phyloP scores from a whole-genome alignment of 2,329 filamentous ascomycete genomes.

The Venturia aucupariae region DNA sequence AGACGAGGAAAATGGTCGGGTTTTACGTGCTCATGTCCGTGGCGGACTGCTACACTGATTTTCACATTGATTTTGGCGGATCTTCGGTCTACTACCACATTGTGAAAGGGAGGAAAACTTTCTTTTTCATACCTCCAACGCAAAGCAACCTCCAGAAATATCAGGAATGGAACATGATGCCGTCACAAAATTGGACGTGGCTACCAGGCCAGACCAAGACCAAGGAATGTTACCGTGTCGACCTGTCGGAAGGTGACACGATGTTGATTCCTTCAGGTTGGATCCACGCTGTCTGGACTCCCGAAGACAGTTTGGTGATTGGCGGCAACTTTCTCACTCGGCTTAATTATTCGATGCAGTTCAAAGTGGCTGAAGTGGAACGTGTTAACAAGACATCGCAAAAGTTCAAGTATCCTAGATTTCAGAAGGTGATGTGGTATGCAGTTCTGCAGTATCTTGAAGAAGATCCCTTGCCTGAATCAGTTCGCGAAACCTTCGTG shows the following conservation, averaged over 20 bases:
- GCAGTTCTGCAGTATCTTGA: slow-evolving; percentile 54
- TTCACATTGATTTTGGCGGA: slow-evolving; percentile 63
- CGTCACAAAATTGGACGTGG: slow-evolving; percentile 57
- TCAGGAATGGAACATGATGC: slow-evolving; percentile 61
- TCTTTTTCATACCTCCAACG: slow-evolving; percentile 62
- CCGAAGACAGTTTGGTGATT: slow-evolving; percentile 59
- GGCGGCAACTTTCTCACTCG: slow-evolving; percentile 62
- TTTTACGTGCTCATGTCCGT: slow-evolving; percentile 65
- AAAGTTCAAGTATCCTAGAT: slow-evolving; percentile 59
- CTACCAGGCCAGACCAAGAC: slow-evolving; percentile 55
- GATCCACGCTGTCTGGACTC: slow-evolving; percentile 65
- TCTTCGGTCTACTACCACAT: slow-evolving; percentile 65
- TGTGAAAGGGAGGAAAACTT: slow-evolving; percentile 58
- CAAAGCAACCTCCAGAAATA: slow-evolving; percentile 61
- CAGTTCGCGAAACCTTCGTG: slow-evolving; percentile 46
- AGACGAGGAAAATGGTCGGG: slow-evolving; percentile 51
- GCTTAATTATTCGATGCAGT: slow-evolving; percentile 57
- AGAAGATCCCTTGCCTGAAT: slow-evolving; percentile 52
- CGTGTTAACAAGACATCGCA: slow-evolving; percentile 56
- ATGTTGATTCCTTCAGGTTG: slow-evolving; percentile 64
- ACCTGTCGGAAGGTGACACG: slow-evolving; percentile 57
- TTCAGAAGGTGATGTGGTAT: slow-evolving; percentile 63
- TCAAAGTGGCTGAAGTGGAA: slow-evolving; percentile 56
- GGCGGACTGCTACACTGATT: slow-evolving; percentile 62
- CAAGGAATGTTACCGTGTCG: slow-evolving; percentile 58